Percentiles rank a stretch among this genome's conserved stretches.
These are phyloP conservation scores for Trametes sanguinea DNA, from an alignment of 768 basidiomycete species.

Conservation along the genomic window DNA sequence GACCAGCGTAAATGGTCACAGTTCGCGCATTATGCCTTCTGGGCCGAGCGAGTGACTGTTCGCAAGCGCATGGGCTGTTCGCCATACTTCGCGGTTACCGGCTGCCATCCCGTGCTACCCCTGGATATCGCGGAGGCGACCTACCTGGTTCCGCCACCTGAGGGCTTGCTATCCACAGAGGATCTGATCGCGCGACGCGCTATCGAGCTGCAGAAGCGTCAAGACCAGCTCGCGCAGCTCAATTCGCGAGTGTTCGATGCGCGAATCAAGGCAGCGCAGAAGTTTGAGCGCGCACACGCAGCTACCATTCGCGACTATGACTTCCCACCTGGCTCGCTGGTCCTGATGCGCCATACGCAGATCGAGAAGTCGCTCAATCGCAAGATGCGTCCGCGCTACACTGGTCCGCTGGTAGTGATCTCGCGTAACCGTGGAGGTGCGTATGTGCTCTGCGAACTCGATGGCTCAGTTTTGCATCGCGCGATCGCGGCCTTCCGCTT, in stretches of 20 bases:
- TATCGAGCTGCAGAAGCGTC: conserved; percentile 2
- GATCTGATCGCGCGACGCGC: conserved; percentile 7
- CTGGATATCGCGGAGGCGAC: conserved; percentile 27
- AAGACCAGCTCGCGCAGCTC: neutral
- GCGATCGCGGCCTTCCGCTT: conserved; percentile 25
- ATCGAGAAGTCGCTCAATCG: conserved; percentile 25
- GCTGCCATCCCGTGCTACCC: conserved; percentile 25
- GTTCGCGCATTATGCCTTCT: conserved; percentile 33
- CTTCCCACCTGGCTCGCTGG: conserved; percentile 28
- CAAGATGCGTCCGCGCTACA: conserved; percentile 28
- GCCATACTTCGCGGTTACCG: conserved; percentile 28
- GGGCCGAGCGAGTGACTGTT: conserved; percentile 40
- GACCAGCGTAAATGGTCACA: conserved; percentile 26
- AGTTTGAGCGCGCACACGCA: too few relatives aligned
- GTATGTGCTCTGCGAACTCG: conserved; percentile 25
- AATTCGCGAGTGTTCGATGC: conserved; percentile 2
- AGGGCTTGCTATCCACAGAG: conserved; percentile 9
- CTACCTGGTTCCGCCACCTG: conserved; percentile 15
- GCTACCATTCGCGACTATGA: neutral
- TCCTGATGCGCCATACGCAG: conserved; percentile 30
- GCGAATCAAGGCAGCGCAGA: neutral
- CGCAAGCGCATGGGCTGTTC: conserved; percentile 34
- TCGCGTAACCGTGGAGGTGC: conserved; percentile 16
- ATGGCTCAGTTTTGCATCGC: conserved; percentile 21
- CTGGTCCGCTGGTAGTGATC: conserved; percentile 29